Conservation (phyloP, 345 rosid genomes). For the Ceriops tagal region DNA sequence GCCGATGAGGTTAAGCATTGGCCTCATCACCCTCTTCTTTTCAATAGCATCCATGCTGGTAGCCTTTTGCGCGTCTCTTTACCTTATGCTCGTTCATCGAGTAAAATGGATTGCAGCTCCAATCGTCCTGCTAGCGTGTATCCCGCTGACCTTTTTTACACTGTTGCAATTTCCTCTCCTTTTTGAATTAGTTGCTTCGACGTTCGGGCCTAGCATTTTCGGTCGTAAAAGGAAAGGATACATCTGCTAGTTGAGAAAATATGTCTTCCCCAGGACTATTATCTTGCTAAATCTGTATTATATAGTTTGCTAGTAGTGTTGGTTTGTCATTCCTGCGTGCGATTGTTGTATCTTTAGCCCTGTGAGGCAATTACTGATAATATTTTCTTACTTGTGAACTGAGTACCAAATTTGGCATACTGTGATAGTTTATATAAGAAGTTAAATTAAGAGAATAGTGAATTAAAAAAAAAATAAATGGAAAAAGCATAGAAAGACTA, state of each 20-base stretch:
- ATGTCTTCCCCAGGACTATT: not conserved
- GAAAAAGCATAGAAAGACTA: fast-evolving
- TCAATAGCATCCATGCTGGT: not conserved
- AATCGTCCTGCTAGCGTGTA: not conserved
- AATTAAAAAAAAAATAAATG: no score
- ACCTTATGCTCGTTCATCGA: not conserved
- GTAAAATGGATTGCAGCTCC: conserved; percentile 9
- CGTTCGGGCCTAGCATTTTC: conserved; percentile 10
- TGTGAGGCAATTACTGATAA: no score
- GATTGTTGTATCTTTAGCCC: no score
- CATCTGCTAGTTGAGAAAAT: not conserved
- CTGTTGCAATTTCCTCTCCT: conserved; percentile 8
- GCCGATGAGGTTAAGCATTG: conserved; percentile 18
- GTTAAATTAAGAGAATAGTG: no score
- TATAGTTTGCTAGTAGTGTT: no score
- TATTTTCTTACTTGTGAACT: no score
- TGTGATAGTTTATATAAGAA: no score
- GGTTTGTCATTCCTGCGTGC: no score
- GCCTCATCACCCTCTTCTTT: not conserved
- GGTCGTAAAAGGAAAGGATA: not conserved
- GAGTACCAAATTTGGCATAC: no score
- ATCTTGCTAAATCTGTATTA: no score
- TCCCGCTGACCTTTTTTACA: not conserved
- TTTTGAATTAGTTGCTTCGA: not conserved
- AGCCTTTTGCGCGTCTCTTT: not conserved